These are phyloP conservation scores for Simplicillium sp. DNA, from an alignment of 2,329 filamentous ascomycete genomes.

Conservation along the genomic window DNA sequence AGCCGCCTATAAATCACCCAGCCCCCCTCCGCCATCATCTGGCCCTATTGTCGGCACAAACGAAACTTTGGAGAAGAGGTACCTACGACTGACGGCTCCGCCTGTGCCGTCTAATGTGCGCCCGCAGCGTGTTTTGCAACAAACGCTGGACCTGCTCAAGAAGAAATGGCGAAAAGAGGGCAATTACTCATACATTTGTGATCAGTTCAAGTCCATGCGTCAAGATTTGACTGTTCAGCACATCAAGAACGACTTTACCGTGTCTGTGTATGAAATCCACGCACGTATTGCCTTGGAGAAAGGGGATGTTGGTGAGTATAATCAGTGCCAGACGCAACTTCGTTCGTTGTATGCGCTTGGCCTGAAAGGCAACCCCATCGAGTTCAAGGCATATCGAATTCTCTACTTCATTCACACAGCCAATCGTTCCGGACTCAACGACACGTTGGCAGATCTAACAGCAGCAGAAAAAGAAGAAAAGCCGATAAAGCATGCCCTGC, in stretches of 20 bases:
- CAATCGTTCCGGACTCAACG: slow-evolving; percentile 96
- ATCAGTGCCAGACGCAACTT: slow-evolving; percentile 98
- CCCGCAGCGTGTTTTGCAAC: slow-evolving; percentile 67
- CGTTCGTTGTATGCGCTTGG: slow-evolving; percentile 82
- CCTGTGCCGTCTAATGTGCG: slow-evolving; percentile 85
- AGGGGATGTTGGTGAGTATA: slow-evolving; percentile 99
- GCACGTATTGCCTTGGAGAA: slow-evolving; percentile 96
- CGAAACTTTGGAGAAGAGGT: slow-evolving; percentile 80
- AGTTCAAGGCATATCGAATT: slow-evolving; percentile 99
- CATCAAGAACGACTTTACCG: slow-evolving; percentile 93
- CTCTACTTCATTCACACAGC: slow-evolving; percentile 98
- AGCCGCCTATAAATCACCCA: slow-evolving; percentile 44
- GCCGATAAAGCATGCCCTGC: slow-evolving; percentile 82
- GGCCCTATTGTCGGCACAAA: slow-evolving; percentile 81
- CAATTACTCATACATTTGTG: slow-evolving; percentile 96
- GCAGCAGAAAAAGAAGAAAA: slow-evolving; percentile 82
- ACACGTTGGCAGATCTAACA: slow-evolving; percentile 98
- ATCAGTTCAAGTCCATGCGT: slow-evolving; percentile 97
- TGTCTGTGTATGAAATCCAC: slow-evolving; percentile 94
- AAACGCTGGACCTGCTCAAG: slow-evolving; percentile 82
- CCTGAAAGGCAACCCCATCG: slow-evolving; percentile 79
- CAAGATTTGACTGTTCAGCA: slow-evolving; percentile 98
- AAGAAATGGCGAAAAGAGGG: slow-evolving; percentile 89
- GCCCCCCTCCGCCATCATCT: slow-evolving; percentile 44
- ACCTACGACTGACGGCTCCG: slow-evolving; percentile 84